Evolutionary conservation across 2,329 filamentous ascomycete genomes (phyloP), one percentile per base, ranked within the genome.

Genomic region (Fusarium paranaense): DNA sequence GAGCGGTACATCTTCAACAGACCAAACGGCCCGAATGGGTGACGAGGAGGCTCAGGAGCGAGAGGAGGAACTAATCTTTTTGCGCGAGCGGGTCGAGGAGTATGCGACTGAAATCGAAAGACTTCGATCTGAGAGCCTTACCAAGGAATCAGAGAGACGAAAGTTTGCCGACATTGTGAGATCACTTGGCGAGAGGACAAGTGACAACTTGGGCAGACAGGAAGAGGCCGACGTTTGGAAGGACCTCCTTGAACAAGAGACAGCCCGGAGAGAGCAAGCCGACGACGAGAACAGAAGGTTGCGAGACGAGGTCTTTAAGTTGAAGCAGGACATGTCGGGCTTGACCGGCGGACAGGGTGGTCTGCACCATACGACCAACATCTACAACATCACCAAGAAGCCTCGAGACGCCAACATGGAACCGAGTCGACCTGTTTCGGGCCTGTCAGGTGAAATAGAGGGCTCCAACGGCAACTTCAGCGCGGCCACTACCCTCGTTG

Each of bases 201-300:
- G 79, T 81, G 90, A 83, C 78, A 85, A 81, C 47, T 80, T 89
- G 8, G 87, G 86, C 3, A 85, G 87, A 13, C 88, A 91, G 70
- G 90, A 91, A 74, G 89, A 91, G 76, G 87, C 93, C 80, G 95
- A 97, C 71, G 96, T 98, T 82, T 98, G 95, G 93, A 98, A 97
- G 81, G 96, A 98, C 77, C 90, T 98, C 70, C 89, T 98, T 30
- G 95, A 98, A 80, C 94, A 97, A 74, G 97, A 99, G 82, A 97
- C 94, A 3, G 93, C 93, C 5, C 91, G 95, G 33, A 91, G 96
- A 67, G 96, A 98, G 82, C 94, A 98, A 82, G 91, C 94, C 0
- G 95, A 98, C 75, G 94, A 97, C 47, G 95, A 98, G 74, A 95
- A 95, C 76, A 92, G 92, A 74, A 91, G 89, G 77, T 88, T 98